Evolutionary conservation across 2,329 filamentous ascomycete genomes (phyloP), one percentile per base, ranked within the genome.

Genomic region (Colletotrichum aenigma): DNA sequence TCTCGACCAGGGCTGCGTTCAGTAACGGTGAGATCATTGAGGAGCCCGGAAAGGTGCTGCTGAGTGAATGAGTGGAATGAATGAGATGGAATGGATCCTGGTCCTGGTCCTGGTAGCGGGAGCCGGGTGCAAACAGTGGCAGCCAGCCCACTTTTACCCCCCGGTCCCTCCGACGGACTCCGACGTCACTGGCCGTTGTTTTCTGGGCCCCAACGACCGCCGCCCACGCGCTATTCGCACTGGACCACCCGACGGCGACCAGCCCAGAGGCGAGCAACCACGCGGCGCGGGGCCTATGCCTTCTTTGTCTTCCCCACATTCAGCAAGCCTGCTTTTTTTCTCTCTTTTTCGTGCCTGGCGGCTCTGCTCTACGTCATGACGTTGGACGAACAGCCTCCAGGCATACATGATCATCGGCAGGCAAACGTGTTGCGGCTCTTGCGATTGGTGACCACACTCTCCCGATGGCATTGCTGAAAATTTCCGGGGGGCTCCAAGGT

Each of bases 151-250:
- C 71, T 24, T 24, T 34, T 30, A 52, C 52, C 26, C 68, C 61
- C 68, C 62, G 61, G 68, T 21, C 36, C 36, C n/a, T 16, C 56
- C 64, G 68, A 75, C 72, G 72, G 30, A 28, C 18, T 26, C 56
- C 64, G 72, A 71, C 72, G 72, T 75, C 72, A 75, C 62, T 24
- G 52, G 48, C 71, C 52, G 32, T 55, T 71, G 48, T 56, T 60
- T 7, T 52, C 43, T 52, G 43, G n/a, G 43, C 43, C 43, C 43
- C 7, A 52, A 52, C n/a, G 43, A 52, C 43, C n/a, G n/a, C 43
- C 43, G 43, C 43, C 43, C 4, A 52, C 43, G n/a, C 43, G 43
- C 43, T 52, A 52, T 52, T 64, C 28, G 38, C 3, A 48, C 38
- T 48, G 38, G 38, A 48, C 38, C 5, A 48, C 18, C 36, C 2